phyloP scores from a whole-genome alignment of 2,329 filamentous ascomycete species.

The Proliferodiscus dingleyae region DNA sequence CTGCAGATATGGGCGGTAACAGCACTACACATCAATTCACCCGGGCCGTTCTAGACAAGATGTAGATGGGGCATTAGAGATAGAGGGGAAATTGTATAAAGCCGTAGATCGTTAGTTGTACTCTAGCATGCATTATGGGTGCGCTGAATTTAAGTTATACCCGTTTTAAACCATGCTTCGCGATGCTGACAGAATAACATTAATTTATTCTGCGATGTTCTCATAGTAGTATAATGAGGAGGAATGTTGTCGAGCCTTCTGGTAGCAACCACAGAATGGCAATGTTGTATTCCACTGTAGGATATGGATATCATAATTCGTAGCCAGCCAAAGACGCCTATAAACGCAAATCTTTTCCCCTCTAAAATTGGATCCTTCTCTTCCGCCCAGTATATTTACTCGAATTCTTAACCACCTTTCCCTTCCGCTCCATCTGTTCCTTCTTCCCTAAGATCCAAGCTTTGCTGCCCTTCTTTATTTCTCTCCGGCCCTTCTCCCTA shows the following conservation, averaged over 20 bases:
- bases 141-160: slow-evolving; percentile 5
- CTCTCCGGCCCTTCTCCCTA: slow-evolving; percentile 42
- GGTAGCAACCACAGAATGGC: not conserved
- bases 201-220: too few species aligned
- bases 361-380: slow-evolving; percentile 70
- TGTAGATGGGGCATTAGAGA: slow-evolving; percentile 56
- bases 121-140: slow-evolving; percentile 26
- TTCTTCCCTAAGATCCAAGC: slow-evolving; percentile 82
- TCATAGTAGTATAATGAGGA: too few species aligned
- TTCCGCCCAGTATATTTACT: slow-evolving; percentile 94
- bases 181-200: too few species aligned
- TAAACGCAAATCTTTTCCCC: slow-evolving; percentile 21
- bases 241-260: not conserved
- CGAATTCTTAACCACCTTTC: slow-evolving; percentile 85
- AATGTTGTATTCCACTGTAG: too few species aligned
- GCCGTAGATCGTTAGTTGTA: slow-evolving; percentile 21
- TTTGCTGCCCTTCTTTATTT: slow-evolving; percentile 75
- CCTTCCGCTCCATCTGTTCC: slow-evolving; percentile 90
- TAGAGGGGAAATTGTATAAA: slow-evolving; percentile 25
- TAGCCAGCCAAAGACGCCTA: slow-evolving; percentile 22
- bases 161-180: too few species aligned
- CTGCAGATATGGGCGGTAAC: slow-evolving; percentile 91
- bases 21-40: slow-evolving; percentile 94
- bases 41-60: slow-evolving; percentile 86
- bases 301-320: slow-evolving; percentile 17